These are phyloP conservation scores for Trametes coccinea DNA, from an alignment of 768 basidiomycete species.

Conservation along the genomic window DNA sequence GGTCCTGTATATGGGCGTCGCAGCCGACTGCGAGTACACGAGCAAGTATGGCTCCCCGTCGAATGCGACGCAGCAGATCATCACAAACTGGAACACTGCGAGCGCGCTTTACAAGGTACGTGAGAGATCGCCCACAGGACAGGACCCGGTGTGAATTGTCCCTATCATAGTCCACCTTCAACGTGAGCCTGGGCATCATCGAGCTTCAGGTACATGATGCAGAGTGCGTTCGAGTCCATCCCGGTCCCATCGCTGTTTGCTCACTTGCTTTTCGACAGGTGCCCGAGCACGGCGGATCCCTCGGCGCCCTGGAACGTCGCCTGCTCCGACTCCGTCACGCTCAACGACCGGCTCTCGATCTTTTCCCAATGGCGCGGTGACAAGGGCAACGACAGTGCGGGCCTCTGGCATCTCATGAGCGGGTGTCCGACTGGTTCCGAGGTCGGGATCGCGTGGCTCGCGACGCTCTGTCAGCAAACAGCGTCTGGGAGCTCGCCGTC, in stretches of 20 bases:
- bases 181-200: constrained; percentile 80
- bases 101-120: constrained; percentile 67
- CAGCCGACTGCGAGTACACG: constrained; percentile 83
- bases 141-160: constrained; percentile 30
- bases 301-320: constrained; percentile 73
- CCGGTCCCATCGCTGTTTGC: not conserved
- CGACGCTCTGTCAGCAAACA: constrained; percentile 65
- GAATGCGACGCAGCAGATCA: constrained; percentile 71
- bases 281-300: constrained; percentile 56
- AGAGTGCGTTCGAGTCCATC: constrained; percentile 35
- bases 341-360: constrained; percentile 71
- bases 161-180: constrained; percentile 63
- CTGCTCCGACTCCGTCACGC: constrained; percentile 51
- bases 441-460: constrained; percentile 88
- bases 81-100: constrained; percentile 81
- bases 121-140: not conserved
- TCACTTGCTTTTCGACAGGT: constrained; percentile 35
- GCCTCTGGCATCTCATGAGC: constrained; percentile 89
- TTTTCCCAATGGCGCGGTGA: constrained; percentile 83
- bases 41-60: constrained; percentile 58
- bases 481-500: constrained; percentile 47
- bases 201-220: constrained; percentile 72
- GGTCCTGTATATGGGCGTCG: constrained; percentile 85
- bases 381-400: constrained; percentile 70
- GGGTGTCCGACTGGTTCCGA: constrained; percentile 80